Percentiles rank a stretch among this genome's conserved stretches.
phyloP scores from a whole-genome alignment of 345 rosid genomes.

The Conringia planisiliqua region DNA sequence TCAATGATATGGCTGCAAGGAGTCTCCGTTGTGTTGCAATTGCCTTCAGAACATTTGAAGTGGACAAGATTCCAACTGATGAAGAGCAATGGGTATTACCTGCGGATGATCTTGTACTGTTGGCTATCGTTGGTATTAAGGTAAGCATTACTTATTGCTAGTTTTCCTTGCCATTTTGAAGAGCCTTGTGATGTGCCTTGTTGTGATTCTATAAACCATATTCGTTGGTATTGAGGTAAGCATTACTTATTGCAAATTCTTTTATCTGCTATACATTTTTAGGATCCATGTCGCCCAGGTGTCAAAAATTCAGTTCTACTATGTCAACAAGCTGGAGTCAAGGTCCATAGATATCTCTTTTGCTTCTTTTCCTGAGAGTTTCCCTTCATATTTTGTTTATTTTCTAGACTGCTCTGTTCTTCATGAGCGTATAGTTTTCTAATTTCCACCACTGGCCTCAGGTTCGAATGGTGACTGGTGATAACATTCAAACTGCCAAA shows the following conservation, averaged over 20 bases:
- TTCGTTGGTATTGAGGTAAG: not conserved
- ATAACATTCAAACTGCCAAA: slow-evolving; percentile 90
- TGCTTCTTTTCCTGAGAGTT: not conserved
- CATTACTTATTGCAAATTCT: not conserved
- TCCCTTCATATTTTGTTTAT: not conserved
- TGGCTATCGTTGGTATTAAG: slow-evolving; percentile 90
- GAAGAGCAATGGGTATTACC: slow-evolving; percentile 85
- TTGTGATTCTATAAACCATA: not conserved
- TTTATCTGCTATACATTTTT: slow-evolving; percentile 25
- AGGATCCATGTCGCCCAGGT: slow-evolving; percentile 97
- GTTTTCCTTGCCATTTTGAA: not conserved
- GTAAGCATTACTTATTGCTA: slow-evolving; percentile 33
- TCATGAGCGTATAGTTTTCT: slow-evolving; percentile 6
- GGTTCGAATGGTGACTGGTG: slow-evolving; percentile 99
- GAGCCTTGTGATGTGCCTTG: not conserved
- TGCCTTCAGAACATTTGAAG: slow-evolving; percentile 67
- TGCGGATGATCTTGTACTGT: slow-evolving; percentile 80
- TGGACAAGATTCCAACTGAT: slow-evolving; percentile 61
- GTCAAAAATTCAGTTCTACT: slow-evolving; percentile 69
- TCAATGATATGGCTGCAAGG: slow-evolving; percentile 75
- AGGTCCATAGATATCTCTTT: slow-evolving; percentile 47
- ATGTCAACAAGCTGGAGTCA: slow-evolving; percentile 88
- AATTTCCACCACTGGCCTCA: slow-evolving; percentile 20
- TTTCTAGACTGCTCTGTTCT: slow-evolving; percentile 1
- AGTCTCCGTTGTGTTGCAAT: slow-evolving; percentile 94